Evolutionary conservation across 1,284 basidiomycete species (phyloP).

Genomic region (Naganishia albida): DNA sequence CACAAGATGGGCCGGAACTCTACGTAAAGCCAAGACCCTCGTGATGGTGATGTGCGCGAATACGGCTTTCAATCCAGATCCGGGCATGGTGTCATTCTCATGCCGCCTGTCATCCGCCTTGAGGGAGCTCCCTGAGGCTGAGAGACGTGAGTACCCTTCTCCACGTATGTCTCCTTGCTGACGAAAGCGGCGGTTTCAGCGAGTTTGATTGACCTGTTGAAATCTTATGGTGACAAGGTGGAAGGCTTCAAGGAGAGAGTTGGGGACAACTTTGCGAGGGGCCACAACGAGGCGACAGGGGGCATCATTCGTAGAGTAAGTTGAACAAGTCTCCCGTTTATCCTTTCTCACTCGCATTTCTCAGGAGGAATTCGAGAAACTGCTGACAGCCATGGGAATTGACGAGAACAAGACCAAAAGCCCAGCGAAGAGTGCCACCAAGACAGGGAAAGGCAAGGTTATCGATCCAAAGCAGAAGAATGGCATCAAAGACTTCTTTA

Average conservation of each 20-base stretch:
- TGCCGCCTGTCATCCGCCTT: constrained; percentile 46
- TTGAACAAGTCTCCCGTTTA: background rate
- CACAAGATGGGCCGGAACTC: constrained; percentile 52
- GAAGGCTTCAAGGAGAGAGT: constrained; percentile 48
- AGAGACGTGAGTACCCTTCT: constrained; percentile 40
- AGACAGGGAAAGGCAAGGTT: constrained; percentile 31
- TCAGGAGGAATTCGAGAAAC: constrained; percentile 38
- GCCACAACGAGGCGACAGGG: constrained; percentile 54
- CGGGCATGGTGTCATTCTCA: constrained; percentile 47
- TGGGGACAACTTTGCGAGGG: constrained; percentile 51
- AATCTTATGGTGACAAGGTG: constrained; percentile 45
- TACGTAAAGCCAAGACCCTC: constrained; percentile 48
- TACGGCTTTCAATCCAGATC: constrained; percentile 49
- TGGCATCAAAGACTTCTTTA: constrained; percentile 38
- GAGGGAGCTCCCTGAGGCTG: constrained; percentile 43
- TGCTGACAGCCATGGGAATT: constrained; percentile 40
- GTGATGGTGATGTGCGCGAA: constrained; percentile 54
- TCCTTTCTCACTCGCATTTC: background rate
- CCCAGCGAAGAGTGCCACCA: constrained; percentile 18
- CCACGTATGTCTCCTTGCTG: background rate
- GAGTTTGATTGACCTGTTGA: constrained; percentile 46
- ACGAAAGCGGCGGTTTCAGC: constrained; percentile 34
- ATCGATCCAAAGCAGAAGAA: constrained; percentile 33
- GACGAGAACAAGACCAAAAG: constrained; percentile 31
- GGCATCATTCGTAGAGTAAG: constrained; percentile 49